Evolutionary conservation across 768 basidiomycete species (phyloP), one percentile per base, ranked within the genome.

Genomic region (Russula sp.): DNA sequence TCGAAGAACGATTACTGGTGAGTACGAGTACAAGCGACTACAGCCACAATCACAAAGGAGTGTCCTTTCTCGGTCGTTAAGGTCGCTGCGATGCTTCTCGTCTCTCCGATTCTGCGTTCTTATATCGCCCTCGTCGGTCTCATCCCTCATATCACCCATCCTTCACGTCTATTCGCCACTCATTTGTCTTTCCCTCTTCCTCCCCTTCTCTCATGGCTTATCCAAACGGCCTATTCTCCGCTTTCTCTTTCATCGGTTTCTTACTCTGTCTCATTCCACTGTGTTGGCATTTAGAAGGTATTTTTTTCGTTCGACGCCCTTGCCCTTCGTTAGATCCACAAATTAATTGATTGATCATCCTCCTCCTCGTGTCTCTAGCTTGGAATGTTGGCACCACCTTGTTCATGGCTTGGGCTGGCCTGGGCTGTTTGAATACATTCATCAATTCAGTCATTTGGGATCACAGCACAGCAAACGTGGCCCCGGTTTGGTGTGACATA

Each of bases 381-480:
- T 84, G 81, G 81, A 88, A 89, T 72, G 79, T 83, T 14, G 89
- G 88, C 36, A 90, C 89, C 13, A 84, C 87, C 63, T 75, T 84
- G 40, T 87, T 82, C 76, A 90, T 92, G 75, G 65, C 77, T 50
- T 92, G 90, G 90, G 78, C 79, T 22, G 83, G 79, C 2, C 61
- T 83, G 14, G 77, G 76, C 32, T 85, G 84, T 72, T 79, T 92
- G 54, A 81, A 80, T 62, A 73, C 78, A 59, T 86, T 83, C 69
- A 75, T 92, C 69, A 88, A 92, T 75, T 80, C 85, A 1, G 75
- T 90, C 46, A 71, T 91, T 26, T 94, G 91, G 91, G 78, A 77
- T 62, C 76, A 80, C 40, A 85, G 81, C 69, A 79, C 79, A 7
- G 76, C 76, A 11, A 79, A 85, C 58, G 64, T 69, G 9, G 75